A percentile compares a stretch with the other conserved stretches of the same genome.
These are phyloP conservation scores for Globisporangium irregulare DNA, from an alignment of 352 stramenopile genomes.

Conservation along the genomic window DNA sequence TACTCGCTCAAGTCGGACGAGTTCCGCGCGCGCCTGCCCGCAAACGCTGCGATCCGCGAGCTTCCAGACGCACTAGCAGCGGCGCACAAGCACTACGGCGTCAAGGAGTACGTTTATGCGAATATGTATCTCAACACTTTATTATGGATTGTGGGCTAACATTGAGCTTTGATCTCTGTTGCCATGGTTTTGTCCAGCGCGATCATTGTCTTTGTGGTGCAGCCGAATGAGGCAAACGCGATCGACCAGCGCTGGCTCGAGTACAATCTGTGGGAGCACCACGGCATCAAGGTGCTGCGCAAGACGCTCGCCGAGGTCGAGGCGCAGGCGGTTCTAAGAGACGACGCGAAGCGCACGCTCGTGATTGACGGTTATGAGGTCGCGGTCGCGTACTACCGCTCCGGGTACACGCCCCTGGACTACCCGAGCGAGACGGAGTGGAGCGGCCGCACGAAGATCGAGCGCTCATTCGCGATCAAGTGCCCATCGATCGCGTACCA, in stretches of 20 bases:
- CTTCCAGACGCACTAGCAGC: constrained; percentile 62
- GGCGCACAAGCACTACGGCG: constrained; percentile 69
- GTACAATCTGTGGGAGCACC: constrained; percentile 87
- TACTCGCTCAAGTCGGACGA: constrained; percentile 43
- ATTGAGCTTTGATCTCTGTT: neutral
- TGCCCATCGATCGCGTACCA: constrained; percentile 96
- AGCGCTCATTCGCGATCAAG: constrained; percentile 93
- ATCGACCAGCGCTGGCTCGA: constrained; percentile 93
- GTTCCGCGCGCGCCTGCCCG: constrained; percentile 44
- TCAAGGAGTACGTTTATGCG: constrained; percentile 47
- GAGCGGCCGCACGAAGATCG: constrained; percentile 84
- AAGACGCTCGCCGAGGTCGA: constrained; percentile 72
- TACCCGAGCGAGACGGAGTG: constrained; percentile 92
- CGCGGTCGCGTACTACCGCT: constrained; percentile 94
- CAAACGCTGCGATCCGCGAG: constrained; percentile 66
- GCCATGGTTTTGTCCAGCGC: constrained; percentile 26
- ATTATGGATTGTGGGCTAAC: neutral
- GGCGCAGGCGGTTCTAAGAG: constrained; percentile 30
- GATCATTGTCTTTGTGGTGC: constrained; percentile 91
- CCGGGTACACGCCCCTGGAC: constrained; percentile 95
- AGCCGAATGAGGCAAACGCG: constrained; percentile 84
- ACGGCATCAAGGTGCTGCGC: constrained; percentile 77
- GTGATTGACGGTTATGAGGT: constrained; percentile 77
- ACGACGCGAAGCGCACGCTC: constrained; percentile 42
- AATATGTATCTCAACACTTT: neutral